These are phyloP conservation scores for Omphalotus olearius DNA, from an alignment of 1,284 basidiomycete genomes.

Conservation along the genomic window DNA sequence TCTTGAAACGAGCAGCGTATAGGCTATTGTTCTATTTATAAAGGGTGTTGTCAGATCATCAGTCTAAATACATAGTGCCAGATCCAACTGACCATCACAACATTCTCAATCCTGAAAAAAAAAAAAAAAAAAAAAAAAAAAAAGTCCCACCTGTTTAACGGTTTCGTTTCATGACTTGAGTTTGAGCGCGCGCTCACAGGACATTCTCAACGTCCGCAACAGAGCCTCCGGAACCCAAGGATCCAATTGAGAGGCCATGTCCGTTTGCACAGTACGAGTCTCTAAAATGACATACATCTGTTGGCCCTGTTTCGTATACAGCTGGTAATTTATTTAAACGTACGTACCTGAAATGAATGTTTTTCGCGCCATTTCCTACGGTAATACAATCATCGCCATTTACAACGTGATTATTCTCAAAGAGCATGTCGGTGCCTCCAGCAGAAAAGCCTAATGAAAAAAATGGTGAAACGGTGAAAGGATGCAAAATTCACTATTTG, in stretches of 20 bases:
- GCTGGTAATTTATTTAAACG: conserved; percentile 1
- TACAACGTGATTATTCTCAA: conserved; percentile 52
- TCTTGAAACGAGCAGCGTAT: conserved; percentile 65
- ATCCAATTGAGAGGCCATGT: conserved; percentile 60
- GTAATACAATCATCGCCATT: conserved; percentile 64
- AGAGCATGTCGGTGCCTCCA: conserved; percentile 50
- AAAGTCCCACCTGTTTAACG: too few relatives aligned
- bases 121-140: too few relatives aligned
- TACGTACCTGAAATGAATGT: conserved; percentile 48
- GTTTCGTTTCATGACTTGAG: too few relatives aligned
- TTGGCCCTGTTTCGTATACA: background rate
- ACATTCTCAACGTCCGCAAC: conserved; percentile 54
- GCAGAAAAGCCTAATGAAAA: conserved; percentile 47
- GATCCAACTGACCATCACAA: conserved; percentile 40
- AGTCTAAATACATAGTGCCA: too few relatives aligned
- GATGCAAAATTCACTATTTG: background rate
- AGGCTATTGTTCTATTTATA: conserved; percentile 41
- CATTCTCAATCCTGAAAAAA: conserved; percentile 44
- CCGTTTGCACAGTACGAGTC: conserved; percentile 53
- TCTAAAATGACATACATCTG: conserved; percentile 23
- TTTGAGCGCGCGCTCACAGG: conserved; percentile 36
- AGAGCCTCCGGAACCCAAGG: conserved; percentile 45
- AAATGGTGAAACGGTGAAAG: background rate
- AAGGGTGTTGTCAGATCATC: background rate
- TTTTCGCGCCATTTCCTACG: conserved; percentile 51